Percentiles rank a stretch among this genome's conserved stretches.
Conservation (phyloP, 73 alveolate genomes). For the Symbiodinium natans region DNA sequence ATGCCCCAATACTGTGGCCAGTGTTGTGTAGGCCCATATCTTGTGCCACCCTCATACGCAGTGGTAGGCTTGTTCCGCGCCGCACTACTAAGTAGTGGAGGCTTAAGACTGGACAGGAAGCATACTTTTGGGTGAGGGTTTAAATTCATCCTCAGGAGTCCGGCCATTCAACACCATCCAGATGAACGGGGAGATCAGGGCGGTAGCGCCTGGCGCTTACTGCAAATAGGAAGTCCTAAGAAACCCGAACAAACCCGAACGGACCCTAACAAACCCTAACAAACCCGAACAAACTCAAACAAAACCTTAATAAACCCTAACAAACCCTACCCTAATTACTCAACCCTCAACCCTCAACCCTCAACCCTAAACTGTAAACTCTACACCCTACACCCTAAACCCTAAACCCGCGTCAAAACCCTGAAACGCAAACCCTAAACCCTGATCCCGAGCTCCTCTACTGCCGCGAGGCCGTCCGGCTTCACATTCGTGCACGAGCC, state of each 20-base stretch:
- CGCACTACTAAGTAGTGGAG: no score
- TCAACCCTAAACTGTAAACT: no score
- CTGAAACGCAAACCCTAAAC: neutral
- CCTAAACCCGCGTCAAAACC: neutral
- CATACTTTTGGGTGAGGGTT: no score
- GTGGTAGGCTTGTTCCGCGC: no score
- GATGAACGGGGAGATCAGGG: constrained; percentile 78
- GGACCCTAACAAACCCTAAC: no score
- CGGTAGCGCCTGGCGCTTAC: constrained; percentile 30
- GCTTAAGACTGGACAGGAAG: no score
- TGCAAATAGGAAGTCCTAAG: neutral
- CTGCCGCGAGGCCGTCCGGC: constrained; percentile 53
- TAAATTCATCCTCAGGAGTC: neutral
- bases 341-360: no score
- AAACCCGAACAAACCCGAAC: no score
- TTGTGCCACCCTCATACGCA: no score
- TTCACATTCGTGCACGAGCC: constrained; percentile 71
- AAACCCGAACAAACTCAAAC: neutral
- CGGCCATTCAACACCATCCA: constrained; percentile 94
- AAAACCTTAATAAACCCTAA: neutral
- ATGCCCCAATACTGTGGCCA: no score
- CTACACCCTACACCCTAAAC: no score
- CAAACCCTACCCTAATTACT: neutral
- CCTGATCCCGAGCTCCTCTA: neutral
- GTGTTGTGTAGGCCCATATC: no score